Conservation (phyloP, 1,284 basidiomycete species). For the Apiotrichum gracile region DNA sequence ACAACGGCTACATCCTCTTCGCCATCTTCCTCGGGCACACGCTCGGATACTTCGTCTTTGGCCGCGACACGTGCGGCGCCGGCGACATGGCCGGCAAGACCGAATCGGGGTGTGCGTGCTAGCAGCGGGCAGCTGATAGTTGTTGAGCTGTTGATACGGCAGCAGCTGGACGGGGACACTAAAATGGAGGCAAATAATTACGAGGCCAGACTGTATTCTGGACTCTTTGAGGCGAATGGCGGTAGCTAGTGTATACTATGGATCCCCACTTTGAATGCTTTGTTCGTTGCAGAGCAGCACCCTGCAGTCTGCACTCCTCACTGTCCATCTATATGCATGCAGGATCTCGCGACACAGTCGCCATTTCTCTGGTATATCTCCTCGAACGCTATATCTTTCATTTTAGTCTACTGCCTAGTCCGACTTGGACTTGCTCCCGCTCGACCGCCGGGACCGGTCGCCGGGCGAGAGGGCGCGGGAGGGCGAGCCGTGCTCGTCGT, state of each 20-base stretch:
- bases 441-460: neutral
- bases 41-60: conserved; percentile 36
- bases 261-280: too few species aligned
- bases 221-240: too few species aligned
- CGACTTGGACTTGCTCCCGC: conserved; percentile 2
- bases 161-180: too few species aligned
- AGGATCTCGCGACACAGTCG: neutral
- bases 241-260: too few species aligned
- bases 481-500: conserved; percentile 8
- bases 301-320: neutral
- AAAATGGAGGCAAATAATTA: too few species aligned
- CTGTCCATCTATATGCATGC: neutral
- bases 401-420: neutral
- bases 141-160: too few species aligned
- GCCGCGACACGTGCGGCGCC: conserved; percentile 26
- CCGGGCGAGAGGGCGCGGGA: neutral
- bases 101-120: conserved; percentile 12
- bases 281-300: too few species aligned
- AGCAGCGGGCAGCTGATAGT: too few species aligned
- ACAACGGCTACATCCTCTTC: conserved; percentile 45
- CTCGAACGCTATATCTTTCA: neutral
- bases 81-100: neutral
- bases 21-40: conserved; percentile 45
- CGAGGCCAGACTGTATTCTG: too few species aligned
- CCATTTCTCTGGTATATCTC: neutral